Base-by-base conservation (phyloP, 805 yeast species). In the Sungouiella blattae region DNA sequence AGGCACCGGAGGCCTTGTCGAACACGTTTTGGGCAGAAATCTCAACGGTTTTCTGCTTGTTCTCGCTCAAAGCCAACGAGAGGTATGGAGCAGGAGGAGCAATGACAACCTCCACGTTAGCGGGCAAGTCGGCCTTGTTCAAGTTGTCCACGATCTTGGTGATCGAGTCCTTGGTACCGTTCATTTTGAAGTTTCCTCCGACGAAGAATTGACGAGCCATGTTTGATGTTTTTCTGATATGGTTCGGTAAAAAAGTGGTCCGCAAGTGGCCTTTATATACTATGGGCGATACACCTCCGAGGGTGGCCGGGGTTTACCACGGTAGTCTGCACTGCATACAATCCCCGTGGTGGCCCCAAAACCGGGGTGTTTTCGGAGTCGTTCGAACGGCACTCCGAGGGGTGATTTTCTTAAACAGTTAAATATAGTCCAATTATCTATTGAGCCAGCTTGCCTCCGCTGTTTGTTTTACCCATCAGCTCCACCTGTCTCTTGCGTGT, bases 161-260 rank as follows among this genome's bases (percentile, higher is more conserved):
- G 67, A 93, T 85, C 54, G 93, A 83, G 55, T 76, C 78, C 70
- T 81, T 82, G 61, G 95, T 72, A 63, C 98, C 98, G 78, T 93
- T 93, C 87, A 93, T 83, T 72, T 93, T 93, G 80, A 93, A 91
- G 88, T 93, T 93, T 60, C 98, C 98, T 57, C 98, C 98, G 61
- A 93, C 96, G 68, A 93, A 89, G 74, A 91, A 93, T 68, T 75
- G 78, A 71, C 95, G 85, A 64, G 95, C 81, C 95, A 68, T 68
- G 48, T 33, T 65, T 34, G 20, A 17, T 31, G 30, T 20, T n/a
- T n/a, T n/a, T n/a, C n/a, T 17, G 23, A 22, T n/a, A 15, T 31
- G 26, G 9, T 14, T 20, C 3, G 21, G 11, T 16, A 16, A 16
- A 11, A 11, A 20, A 5, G 18, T 15, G 20, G 8, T 16, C 20